Evolutionary conservation across 345 rosid species (phyloP).

Genomic region (Erysimum cheiranthoides): DNA sequence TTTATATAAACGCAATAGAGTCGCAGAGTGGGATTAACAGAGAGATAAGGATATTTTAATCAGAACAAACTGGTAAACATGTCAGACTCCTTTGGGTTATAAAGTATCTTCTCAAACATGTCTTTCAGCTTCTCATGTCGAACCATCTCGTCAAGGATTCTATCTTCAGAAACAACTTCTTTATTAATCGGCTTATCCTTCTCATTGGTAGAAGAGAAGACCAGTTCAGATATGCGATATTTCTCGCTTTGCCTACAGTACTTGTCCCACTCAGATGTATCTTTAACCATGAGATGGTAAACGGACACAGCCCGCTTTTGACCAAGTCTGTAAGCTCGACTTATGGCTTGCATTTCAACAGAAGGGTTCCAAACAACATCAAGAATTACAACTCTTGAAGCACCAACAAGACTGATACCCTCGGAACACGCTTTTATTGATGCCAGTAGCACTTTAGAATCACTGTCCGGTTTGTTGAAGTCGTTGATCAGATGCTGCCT

Average conservation of each 20-base stretch:
- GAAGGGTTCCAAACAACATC: constrained; percentile 92
- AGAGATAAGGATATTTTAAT: constrained; percentile 10
- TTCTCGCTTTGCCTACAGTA: constrained; percentile 58
- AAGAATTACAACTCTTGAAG: constrained; percentile 81
- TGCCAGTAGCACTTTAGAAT: constrained; percentile 73
- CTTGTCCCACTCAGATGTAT: constrained; percentile 61
- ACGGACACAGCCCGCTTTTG: constrained; percentile 65
- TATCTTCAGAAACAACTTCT: constrained; percentile 43
- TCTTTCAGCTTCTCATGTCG: constrained; percentile 40
- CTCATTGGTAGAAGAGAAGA: constrained; percentile 57
- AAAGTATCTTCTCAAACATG: constrained; percentile 47
- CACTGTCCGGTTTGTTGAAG: constrained; percentile 60
- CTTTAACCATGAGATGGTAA: constrained; percentile 68
- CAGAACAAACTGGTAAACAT: constrained; percentile 28
- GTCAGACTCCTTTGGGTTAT: constrained; percentile 42
- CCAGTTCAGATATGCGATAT: constrained; percentile 56
- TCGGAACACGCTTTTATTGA: constrained; percentile 76
- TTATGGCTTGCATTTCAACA: constrained; percentile 84
- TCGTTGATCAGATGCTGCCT: constrained; percentile 58
- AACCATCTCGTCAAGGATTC: constrained; percentile 50
- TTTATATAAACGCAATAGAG: constrained; percentile 1
- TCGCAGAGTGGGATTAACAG: constrained; percentile 9
- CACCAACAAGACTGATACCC: constrained; percentile 81
- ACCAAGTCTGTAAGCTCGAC: constrained; percentile 77
- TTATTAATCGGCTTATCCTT: constrained; percentile 29